Conservation (phyloP, 2,329 filamentous ascomycete species). For the Phoma herbarum region DNA sequence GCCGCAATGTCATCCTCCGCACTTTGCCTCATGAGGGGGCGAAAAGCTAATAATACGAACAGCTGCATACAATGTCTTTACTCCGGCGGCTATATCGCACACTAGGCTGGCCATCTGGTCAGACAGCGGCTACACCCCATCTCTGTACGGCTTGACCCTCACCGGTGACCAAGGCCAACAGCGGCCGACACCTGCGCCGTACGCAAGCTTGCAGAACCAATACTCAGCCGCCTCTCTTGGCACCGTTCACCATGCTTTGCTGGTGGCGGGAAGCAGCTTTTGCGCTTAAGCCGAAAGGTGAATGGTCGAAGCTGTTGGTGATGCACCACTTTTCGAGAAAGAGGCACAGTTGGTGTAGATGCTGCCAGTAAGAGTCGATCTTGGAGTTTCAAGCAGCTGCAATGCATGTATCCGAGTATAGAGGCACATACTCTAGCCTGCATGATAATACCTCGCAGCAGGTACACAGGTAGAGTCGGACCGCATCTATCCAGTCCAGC, state of each 20-base stretch:
- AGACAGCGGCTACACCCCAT: conserved; percentile 40
- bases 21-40: conserved; percentile 36
- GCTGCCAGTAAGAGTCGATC: conserved; percentile 32
- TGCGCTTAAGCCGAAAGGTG: conserved; percentile 36
- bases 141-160: conserved; percentile 37
- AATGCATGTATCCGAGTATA: conserved; percentile 24
- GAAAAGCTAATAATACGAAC: conserved; percentile 37
- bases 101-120: conserved; percentile 31
- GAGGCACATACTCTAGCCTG: conserved; percentile 26
- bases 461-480: conserved; percentile 21
- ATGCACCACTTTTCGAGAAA: conserved; percentile 33
- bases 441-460: conserved; percentile 30
- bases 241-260: conserved; percentile 19
- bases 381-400: conserved; percentile 34
- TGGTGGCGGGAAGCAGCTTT: conserved; percentile 29
- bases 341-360: conserved; percentile 34
- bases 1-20: conserved; percentile 35
- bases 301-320: conserved; percentile 35
- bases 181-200: conserved; percentile 34
- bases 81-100: conserved; percentile 34
- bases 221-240: conserved; percentile 44
- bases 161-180: conserved; percentile 32
- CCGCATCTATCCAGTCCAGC: conserved; percentile 18
- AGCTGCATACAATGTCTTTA: conserved; percentile 33
- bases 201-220: conserved; percentile 29